Conservation (phyloP, 1,139 yeast species). For the Nakaseomyces nivariensis region DNA sequence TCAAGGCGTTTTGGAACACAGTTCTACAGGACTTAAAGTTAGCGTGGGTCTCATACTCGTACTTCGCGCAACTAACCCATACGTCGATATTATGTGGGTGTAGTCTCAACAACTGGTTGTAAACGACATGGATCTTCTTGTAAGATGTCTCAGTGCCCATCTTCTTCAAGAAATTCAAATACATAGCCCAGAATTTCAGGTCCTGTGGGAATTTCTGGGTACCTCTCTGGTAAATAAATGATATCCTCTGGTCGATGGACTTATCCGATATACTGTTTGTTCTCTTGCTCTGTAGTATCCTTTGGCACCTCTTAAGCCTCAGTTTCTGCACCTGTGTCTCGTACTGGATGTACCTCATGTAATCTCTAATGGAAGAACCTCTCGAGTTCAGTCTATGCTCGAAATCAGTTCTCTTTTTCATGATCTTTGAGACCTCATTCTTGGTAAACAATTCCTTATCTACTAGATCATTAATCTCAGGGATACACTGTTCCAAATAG, state of each 20-base stretch:
- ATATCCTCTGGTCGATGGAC: conserved; percentile 76
- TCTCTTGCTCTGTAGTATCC: conserved; percentile 44
- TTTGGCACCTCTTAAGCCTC: conserved; percentile 57
- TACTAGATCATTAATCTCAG: conserved; percentile 84
- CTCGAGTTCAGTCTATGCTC: conserved; percentile 86
- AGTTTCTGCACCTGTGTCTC: conserved; percentile 74
- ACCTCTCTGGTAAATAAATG: conserved; percentile 79
- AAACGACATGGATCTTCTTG: conserved; percentile 71
- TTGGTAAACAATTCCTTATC: conserved; percentile 71
- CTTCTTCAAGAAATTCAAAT: conserved; percentile 59
- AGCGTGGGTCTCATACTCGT: conserved; percentile 81
- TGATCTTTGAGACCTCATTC: conserved; percentile 72
- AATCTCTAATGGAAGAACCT: conserved; percentile 73
- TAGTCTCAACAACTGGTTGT: conserved; percentile 66
- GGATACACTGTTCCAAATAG: conserved; percentile 75
- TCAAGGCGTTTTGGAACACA: conserved; percentile 72
- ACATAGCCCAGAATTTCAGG: conserved; percentile 66
- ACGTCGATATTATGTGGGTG: conserved; percentile 88
- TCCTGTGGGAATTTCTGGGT: conserved; percentile 73
- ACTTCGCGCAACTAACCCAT: conserved; percentile 93
- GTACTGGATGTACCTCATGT: conserved; percentile 66
- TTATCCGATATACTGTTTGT: conserved; percentile 66
- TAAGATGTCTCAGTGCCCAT: conserved; percentile 50
- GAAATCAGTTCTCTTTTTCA: conserved; percentile 90
- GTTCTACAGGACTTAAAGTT: conserved; percentile 85